Base-by-base conservation (phyloP, 768 basidiomycete genomes). In the Termitomyces sp. region DNA sequence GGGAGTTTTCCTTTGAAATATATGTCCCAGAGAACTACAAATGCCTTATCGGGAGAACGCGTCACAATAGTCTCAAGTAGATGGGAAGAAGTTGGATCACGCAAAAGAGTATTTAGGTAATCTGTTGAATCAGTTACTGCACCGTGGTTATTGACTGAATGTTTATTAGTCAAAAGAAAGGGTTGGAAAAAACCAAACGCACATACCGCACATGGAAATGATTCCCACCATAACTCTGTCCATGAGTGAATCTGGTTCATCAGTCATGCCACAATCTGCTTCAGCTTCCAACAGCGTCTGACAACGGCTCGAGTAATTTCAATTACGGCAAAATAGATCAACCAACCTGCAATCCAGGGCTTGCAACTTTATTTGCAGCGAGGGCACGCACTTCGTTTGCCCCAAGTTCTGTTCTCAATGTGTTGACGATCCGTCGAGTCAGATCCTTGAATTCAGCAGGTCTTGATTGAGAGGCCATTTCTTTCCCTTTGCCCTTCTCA, bases 61-160 rank as follows among this genome's bases (percentile, higher is more conserved):
- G 74, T 71, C 26, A 95, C 82, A 35, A 96, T 76, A 1, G 86
- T 85, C 70, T 98, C 95, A n/a, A 95, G 79, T 2, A 96, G 79
- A 67, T 95, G 93, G 0, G 95, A 96, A 0, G 95, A 89, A 3
- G 92, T 93, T 2, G 87, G 83, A 66, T 95, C 93, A 51, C 92
- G 83, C 18, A 97, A 79, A 13, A 97, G 80, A 1, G 91, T 90
- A 10, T 82, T 82, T 54, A 97, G 75, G 71, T 88, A 98, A 68
- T 94, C 91, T 0, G 89, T 88, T 12, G 82, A 75, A 61, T 86
- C 82, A 6, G 79, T 69, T 2, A 67, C 66, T 14, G 64, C 61
- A 3, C 66, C 59, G 2, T 77, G 61, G 57, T 79, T 68, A 3
- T 77, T 66, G 35, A 73, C 85, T 85, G 58, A n/a, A 56, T 49